These are phyloP conservation scores for Keithomyces neogunnii DNA, from an alignment of 2,329 filamentous ascomycete species.

Conservation along the genomic window DNA sequence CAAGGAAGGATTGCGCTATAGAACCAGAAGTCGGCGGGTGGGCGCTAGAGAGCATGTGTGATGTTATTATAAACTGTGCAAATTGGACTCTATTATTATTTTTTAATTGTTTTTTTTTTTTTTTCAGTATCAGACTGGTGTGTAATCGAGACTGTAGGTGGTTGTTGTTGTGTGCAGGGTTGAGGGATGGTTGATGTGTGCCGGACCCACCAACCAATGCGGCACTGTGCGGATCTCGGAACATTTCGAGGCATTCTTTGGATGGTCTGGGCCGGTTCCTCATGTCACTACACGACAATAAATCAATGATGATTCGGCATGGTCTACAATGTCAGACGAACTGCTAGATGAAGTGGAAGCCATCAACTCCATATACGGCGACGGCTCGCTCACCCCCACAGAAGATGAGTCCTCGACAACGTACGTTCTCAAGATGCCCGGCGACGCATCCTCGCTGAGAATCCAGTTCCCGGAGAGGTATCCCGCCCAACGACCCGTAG, in stretches of 20 bases:
- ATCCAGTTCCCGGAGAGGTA: slow-evolving; percentile 67
- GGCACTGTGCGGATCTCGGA: not conserved
- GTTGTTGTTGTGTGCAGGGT: not conserved
- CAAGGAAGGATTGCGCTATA: slow-evolving; percentile 18
- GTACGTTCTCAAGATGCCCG: slow-evolving; percentile 60
- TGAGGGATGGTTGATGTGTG: not conserved
- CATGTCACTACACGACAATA: not conserved
- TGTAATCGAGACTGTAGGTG: not conserved
- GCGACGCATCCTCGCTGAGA: slow-evolving; percentile 47
- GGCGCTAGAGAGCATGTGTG: slow-evolving; percentile 7
- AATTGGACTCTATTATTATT: not conserved
- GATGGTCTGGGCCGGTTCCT: not conserved
- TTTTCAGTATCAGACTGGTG: not conserved
- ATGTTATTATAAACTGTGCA: slow-evolving; percentile 1
- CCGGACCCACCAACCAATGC: not conserved
- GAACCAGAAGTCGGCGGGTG: slow-evolving; percentile 10
- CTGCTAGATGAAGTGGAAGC: slow-evolving; percentile 69
- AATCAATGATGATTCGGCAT: not conserved
- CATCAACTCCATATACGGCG: slow-evolving; percentile 77
- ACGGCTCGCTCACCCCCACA: slow-evolving; percentile 47
- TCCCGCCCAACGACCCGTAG: slow-evolving; percentile 61
- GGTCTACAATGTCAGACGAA: slow-evolving; percentile 41
- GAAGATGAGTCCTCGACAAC: slow-evolving; percentile 22
- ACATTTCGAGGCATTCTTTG: not conserved
- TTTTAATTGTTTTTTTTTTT: too few species aligned